Evolutionary conservation across 1,139 yeast species (phyloP).

Genomic region (Chernovozyma sophiae-reginae): DNA sequence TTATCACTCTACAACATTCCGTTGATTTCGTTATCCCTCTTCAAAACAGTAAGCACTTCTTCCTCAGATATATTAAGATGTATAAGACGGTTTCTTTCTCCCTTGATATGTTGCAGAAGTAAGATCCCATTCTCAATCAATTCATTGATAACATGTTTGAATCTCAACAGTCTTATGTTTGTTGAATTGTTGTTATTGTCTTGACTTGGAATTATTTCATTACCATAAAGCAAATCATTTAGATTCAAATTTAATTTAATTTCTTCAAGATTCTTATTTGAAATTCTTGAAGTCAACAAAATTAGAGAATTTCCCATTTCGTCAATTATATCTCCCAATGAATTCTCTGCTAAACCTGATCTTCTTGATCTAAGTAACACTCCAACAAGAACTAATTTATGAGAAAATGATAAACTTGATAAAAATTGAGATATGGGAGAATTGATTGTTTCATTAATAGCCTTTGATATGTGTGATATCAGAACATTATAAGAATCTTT

Average conservation of each 20-base stretch:
- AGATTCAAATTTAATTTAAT: constrained; percentile 15
- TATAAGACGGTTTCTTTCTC: constrained; percentile 63
- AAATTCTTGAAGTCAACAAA: constrained; percentile 22
- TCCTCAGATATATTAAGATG: constrained; percentile 68
- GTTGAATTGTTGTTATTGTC: constrained; percentile 8
- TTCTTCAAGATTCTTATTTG: constrained; percentile 8
- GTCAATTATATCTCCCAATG: constrained; percentile 73
- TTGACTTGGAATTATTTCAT: constrained; percentile 10
- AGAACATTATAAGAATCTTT: constrained; percentile 52
- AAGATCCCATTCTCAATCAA: constrained; percentile 76
- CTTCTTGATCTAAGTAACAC: constrained; percentile 62
- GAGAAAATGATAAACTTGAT: constrained; percentile 56
- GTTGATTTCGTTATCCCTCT: constrained; percentile 42
- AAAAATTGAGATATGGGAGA: constrained; percentile 67
- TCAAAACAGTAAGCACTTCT: constrained; percentile 58
- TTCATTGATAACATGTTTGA: constrained; percentile 56
- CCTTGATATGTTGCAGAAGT: constrained; percentile 58
- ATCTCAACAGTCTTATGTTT: constrained; percentile 38
- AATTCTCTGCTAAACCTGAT: constrained; percentile 66
- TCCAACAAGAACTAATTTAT: constrained; percentile 69
- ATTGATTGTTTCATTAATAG: constrained; percentile 74
- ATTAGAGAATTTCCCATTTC: constrained; percentile 53
- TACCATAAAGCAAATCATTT: constrained; percentile 29
- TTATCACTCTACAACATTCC: constrained; percentile 8
- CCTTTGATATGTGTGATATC: constrained; percentile 68